Evolutionary conservation across 805 yeast species (phyloP).

Genomic region (Kazachstania martiniae): DNA sequence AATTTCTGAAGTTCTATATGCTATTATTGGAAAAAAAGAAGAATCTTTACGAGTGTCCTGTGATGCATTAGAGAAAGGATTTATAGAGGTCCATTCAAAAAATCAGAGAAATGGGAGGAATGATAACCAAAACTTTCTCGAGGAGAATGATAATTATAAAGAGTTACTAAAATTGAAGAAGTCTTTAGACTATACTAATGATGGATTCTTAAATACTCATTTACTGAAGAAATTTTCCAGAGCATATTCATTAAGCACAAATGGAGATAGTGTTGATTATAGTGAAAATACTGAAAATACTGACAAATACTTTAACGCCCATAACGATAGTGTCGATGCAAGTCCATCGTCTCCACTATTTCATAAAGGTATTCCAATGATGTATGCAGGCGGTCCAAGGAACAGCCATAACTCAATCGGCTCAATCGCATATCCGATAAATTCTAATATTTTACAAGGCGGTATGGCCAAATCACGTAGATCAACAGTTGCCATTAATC

Average conservation of each 20-base stretch:
- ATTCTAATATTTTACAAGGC: neutral
- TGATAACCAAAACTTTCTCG: conserved; percentile 14
- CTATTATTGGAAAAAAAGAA: conserved; percentile 61
- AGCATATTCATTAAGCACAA: conserved; percentile 19
- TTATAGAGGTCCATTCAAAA: conserved; percentile 12
- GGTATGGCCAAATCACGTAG: neutral
- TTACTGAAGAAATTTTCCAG: conserved; percentile 39
- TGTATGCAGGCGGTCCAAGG: conserved; percentile 13
- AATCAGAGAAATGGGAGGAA: conserved; percentile 17
- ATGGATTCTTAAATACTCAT: conserved; percentile 50
- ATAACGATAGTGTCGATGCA: neutral
- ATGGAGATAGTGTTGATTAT: conserved; percentile 11
- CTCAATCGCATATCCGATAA: conserved; percentile 11
- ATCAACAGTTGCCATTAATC: neutral
- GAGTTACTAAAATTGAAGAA: conserved; percentile 41
- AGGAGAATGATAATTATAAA: conserved; percentile 21
- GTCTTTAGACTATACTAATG: conserved; percentile 50
- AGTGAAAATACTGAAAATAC: neutral
- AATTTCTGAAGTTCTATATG: conserved; percentile 56
- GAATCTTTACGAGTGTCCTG: conserved; percentile 22
- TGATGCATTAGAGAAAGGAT: conserved; percentile 9
- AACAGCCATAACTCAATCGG: conserved; percentile 18
- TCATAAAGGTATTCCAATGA: neutral
- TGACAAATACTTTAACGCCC: neutral
- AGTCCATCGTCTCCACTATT: conserved; percentile 1